Conservation (phyloP, 192 early-diverging fungal species). For the Mortierella hygrophila region DNA sequence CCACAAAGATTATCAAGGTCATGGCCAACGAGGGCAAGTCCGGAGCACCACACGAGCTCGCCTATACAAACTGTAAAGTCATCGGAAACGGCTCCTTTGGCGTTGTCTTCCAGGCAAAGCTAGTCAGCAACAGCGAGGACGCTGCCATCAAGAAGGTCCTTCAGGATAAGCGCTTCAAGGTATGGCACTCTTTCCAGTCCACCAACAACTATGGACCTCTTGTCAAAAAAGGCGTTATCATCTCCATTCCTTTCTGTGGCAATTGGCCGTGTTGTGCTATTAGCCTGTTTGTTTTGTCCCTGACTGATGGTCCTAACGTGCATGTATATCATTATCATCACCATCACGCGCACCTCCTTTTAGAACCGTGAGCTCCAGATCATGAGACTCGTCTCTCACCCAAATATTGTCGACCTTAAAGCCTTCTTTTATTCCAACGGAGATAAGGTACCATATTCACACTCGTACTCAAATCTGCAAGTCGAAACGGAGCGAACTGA, state of each 20-base stretch:
- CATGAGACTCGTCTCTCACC: slow-evolving; percentile 93
- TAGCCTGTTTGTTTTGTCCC: background rate
- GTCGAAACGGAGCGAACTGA: background rate
- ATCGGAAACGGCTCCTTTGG: slow-evolving; percentile 99
- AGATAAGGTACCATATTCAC: slow-evolving; percentile 72
- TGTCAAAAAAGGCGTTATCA: background rate
- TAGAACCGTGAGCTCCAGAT: slow-evolving; percentile 95
- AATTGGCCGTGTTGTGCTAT: background rate
- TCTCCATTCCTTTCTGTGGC: too few relatives aligned
- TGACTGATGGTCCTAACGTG: slow-evolving; percentile 19
- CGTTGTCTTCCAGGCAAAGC: slow-evolving; percentile 95
- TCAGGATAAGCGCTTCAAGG: slow-evolving; percentile 99
- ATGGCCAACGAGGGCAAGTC: slow-evolving; percentile 90
- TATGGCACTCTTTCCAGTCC: slow-evolving; percentile 32
- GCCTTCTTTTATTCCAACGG: slow-evolving; percentile 97
- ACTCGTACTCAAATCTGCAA: slow-evolving; percentile 9
- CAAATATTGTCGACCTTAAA: slow-evolving; percentile 91
- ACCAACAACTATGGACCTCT: background rate
- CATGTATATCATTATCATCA: slow-evolving; percentile 9
- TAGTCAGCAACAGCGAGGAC: slow-evolving; percentile 81
- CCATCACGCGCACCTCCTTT: background rate
- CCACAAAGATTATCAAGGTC: slow-evolving; percentile 78
- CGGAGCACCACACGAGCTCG: slow-evolving; percentile 86
- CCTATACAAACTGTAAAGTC: slow-evolving; percentile 93
- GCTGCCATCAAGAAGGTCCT: slow-evolving; percentile 99